Evolutionary conservation across 768 basidiomycete genomes (phyloP).

Genomic region (Leccinum pellstonianum): DNA sequence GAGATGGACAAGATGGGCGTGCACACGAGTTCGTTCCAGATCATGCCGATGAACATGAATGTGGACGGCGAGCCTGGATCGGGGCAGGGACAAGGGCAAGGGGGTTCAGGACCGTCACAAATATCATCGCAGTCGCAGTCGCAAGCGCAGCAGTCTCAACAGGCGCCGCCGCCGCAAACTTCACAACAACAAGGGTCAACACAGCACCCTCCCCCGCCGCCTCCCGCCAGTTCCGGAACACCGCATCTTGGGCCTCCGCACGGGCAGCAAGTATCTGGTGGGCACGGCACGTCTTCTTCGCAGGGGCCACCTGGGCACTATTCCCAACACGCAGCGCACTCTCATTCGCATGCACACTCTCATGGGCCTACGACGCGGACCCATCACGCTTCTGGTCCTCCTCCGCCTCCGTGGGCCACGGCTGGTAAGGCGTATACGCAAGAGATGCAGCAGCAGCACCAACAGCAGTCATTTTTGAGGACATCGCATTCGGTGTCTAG

Average conservation of each 20-base stretch:
- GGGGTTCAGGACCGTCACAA: conserved; percentile 3
- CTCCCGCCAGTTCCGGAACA: conserved; percentile 10
- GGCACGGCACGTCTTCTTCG: not conserved
- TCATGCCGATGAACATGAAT: conserved; percentile 30
- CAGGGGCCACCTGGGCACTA: not conserved
- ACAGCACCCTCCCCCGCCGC: conserved; percentile 10
- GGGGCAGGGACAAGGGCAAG: conserved; percentile 8
- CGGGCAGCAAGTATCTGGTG: not conserved
- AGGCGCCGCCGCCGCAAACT: conserved; percentile 1
- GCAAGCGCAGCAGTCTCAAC: conserved; percentile 9
- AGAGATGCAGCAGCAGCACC: conserved; percentile 28
- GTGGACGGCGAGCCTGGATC: conserved; percentile 19
- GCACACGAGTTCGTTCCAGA: conserved; percentile 64
- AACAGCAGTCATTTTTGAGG: conserved; percentile 48
- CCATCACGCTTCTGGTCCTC: conserved; percentile 20
- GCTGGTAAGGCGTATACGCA: conserved; percentile 22
- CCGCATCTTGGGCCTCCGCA: conserved; percentile 17
- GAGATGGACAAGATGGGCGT: conserved; percentile 35
- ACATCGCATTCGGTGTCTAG: conserved; percentile 43
- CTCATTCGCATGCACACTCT: not conserved
- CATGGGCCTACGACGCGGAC: conserved; percentile 6
- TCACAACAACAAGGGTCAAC: conserved; percentile 9
- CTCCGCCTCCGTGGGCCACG: conserved; percentile 24
- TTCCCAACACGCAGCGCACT: not conserved
- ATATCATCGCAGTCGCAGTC: not conserved